These are phyloP conservation scores for Eucalyptus polyanthemos DNA, from an alignment of 345 rosid species.

Conservation along the genomic window DNA sequence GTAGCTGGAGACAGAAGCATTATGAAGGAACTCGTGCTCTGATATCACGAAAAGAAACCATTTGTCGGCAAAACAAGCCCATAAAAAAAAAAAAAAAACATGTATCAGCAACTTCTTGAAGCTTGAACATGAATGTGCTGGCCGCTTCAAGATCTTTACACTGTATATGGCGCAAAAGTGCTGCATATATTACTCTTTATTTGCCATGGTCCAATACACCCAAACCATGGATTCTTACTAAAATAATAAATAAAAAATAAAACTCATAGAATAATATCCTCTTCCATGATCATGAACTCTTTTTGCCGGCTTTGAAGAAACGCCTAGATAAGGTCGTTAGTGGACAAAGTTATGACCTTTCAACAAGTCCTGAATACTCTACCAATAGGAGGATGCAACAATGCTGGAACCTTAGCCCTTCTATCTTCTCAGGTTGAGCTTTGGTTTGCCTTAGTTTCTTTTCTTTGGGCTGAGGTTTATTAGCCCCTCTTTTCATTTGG, in stretches of 20 bases:
- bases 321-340: fast-evolving
- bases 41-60: not conserved
- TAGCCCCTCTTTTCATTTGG: too few relatives aligned
- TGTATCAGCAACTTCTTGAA: not conserved
- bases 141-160: not conserved
- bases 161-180: not conserved
- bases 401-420: too few relatives aligned
- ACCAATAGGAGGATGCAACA: too few relatives aligned
- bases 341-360: not conserved
- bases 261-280: not conserved
- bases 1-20: not conserved
- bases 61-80: not conserved
- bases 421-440: too few relatives aligned
- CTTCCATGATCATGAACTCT: too few relatives aligned
- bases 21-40: not conserved
- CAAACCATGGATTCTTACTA: not conserved
- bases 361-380: too few relatives aligned
- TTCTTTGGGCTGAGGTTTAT: too few relatives aligned
- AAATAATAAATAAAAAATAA: not conserved
- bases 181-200: not conserved
- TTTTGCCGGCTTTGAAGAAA: not conserved
- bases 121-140: not conserved
- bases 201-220: not conserved
- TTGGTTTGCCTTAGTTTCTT: too few relatives aligned
- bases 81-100: not conserved